Base-by-base conservation (phyloP, 257 asterid genomes). In the Solanum clarkiae region DNA sequence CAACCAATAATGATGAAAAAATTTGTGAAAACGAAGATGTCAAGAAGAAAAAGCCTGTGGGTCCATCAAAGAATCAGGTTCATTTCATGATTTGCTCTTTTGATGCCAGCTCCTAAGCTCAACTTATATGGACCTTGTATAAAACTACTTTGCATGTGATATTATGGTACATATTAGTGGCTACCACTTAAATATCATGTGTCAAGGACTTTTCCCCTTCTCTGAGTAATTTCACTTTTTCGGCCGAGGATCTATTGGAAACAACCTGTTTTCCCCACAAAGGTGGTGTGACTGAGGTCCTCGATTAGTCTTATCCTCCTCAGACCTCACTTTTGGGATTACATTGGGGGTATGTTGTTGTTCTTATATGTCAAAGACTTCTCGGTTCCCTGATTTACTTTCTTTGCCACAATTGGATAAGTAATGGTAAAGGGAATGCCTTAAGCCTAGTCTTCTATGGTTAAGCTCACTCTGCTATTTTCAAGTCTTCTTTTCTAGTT, bases 41-140 rank as follows among this genome's bases (percentile, higher is more conserved):
- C 51, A 88, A 88, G 87, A 91, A 89, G 82, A 92, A 83, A 84
- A 90, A 88, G 86, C 85, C 89, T 75, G 53, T 84, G 62, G 92
- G 87, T 59, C 47, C 90, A 85, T 86, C 94, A 84, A 91, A 88
- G 85, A 91, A 92, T 84, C 91, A 85, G 95, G 99, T 93, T 77
- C 63, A 51, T 77, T 17, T 77, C 63, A 51, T 77, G 63, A 51
- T 77, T 51, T 77, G 63, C 63, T 77, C 42, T 51, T 51, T 51
- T 77, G 63, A 77, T 77, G 24, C 26, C 82, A 24, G 63, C 63
- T 77, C 16, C 82, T 77, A 26, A 51, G 63, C 47, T 44, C 80
- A 51, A 15, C 57, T 77, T 77, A 5, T 22, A 24, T 75, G 44
- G 40, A 75, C 81, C 60, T 47, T 75, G 44, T 47, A 45, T 47